Percentiles rank a stretch among this genome's conserved stretches.
Conservation (phyloP, 106 monocot genomes). For the Gastrodia elata region DNA sequence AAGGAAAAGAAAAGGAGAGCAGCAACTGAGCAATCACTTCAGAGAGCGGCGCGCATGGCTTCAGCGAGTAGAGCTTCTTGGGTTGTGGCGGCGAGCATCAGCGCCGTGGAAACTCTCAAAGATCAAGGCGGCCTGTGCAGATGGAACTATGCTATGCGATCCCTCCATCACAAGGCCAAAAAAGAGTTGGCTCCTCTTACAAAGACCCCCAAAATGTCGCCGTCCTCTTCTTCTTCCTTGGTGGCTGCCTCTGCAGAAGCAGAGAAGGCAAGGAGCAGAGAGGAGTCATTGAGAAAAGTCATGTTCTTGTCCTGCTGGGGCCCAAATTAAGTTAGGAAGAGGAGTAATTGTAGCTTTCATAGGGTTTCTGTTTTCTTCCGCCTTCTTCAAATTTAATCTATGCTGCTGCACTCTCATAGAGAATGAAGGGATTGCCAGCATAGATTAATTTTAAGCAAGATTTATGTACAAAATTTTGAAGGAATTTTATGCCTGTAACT, state of each 20-base stretch:
- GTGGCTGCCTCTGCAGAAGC: background rate
- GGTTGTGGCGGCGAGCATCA: constrained; percentile 28
- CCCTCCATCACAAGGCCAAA: background rate
- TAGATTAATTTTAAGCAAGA: too few species aligned
- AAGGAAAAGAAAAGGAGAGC: background rate
- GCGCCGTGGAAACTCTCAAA: constrained; percentile 40
- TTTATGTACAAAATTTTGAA: too few species aligned
- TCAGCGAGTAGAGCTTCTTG: constrained; percentile 13
- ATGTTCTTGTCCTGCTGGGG: constrained; percentile 20
- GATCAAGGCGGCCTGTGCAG: constrained; percentile 42
- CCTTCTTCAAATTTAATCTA: too few species aligned
- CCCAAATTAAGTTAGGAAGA: background rate
- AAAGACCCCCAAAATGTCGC: background rate
- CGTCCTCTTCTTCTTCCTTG: background rate
- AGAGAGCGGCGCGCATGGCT: background rate
- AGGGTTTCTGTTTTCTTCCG: too few species aligned
- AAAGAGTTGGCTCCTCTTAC: background rate
- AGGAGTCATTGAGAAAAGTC: constrained; percentile 6
- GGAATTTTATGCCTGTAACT: too few species aligned
- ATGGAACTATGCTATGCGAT: constrained; percentile 28
- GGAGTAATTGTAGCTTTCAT: background rate
- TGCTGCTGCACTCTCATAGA: too few species aligned
- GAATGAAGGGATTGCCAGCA: too few species aligned
- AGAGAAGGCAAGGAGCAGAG: background rate
- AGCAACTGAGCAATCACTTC: background rate